These are phyloP conservation scores for Quercus berberidifolia DNA, from an alignment of 306 rosid species.

Conservation along the genomic window DNA sequence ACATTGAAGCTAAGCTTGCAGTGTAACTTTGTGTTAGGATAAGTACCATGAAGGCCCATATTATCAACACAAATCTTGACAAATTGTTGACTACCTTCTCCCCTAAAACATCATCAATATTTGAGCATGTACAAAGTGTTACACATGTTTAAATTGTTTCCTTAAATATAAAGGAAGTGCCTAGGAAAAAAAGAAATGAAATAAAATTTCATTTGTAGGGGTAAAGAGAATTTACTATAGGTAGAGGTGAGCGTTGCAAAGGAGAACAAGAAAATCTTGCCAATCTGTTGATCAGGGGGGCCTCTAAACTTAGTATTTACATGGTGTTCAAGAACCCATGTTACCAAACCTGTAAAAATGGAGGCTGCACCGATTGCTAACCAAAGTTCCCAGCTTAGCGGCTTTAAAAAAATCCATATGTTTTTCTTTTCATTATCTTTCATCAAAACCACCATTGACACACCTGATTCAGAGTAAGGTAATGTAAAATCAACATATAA, in stretches of 20 bases:
- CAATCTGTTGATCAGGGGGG: conserved; percentile 28
- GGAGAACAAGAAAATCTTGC: conserved; percentile 42
- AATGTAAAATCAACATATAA: conserved; percentile 5
- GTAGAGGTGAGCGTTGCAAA: conserved; percentile 22
- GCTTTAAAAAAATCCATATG: conserved; percentile 40
- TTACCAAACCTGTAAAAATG: conserved; percentile 26
- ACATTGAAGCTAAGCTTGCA: conserved; percentile 28
- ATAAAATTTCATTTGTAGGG: too few relatives aligned
- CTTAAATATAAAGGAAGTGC: too few relatives aligned
- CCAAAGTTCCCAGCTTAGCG: conserved; percentile 34
- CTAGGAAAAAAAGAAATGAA: too few relatives aligned
- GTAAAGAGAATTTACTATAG: too few relatives aligned
- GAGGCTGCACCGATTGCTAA: conserved; percentile 20
- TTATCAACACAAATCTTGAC: conserved; percentile 28
- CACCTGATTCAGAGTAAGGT: conserved; percentile 8
- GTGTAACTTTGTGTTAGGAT: conserved; percentile 44
- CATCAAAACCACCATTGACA: neutral
- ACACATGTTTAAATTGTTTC: too few relatives aligned
- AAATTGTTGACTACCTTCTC: conserved; percentile 28
- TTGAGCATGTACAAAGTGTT: too few relatives aligned
- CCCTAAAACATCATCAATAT: conserved; percentile 4
- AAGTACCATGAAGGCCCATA: conserved; percentile 36
- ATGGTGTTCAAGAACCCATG: conserved; percentile 42
- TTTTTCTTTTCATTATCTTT: neutral
- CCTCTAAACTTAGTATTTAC: conserved; percentile 36